phyloP scores from a whole-genome alignment of 306 rosid genomes.

The Gillenia trifoliata region DNA sequence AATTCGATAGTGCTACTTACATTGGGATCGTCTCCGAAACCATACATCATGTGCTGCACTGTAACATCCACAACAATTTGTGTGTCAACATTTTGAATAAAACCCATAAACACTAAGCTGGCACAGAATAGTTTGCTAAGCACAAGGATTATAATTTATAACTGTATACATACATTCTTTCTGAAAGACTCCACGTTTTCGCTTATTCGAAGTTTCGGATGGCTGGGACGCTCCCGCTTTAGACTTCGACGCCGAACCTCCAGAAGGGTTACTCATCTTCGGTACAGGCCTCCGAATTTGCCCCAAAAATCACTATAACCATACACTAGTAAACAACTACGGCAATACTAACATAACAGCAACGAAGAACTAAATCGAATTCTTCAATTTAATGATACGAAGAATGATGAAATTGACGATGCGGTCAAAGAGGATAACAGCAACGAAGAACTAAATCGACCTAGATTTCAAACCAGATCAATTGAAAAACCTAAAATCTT shows the following conservation, averaged over 20 bases:
- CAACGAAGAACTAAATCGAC: background rate
- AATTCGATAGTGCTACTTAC: conserved; percentile 34
- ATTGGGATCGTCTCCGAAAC: conserved; percentile 89
- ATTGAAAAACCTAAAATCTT: background rate
- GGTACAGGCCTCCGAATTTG: background rate
- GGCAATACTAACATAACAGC: background rate
- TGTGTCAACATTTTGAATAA: background rate
- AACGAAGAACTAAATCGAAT: background rate
- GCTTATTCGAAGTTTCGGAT: conserved; percentile 74
- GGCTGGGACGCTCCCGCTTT: conserved; percentile 70
- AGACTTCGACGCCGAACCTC: conserved; percentile 60
- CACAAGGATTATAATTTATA: background rate
- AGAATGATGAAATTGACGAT: background rate
- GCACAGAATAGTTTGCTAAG: background rate
- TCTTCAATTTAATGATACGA: background rate
- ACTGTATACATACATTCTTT: conserved; percentile 51
- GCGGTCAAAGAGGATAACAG: background rate
- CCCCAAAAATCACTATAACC: background rate
- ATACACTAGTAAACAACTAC: no score
- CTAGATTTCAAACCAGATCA: background rate
- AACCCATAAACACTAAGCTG: background rate
- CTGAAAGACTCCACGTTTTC: conserved; percentile 85
- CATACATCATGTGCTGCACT: conserved; percentile 99
- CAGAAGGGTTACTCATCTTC: conserved; percentile 53
- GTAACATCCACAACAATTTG: background rate